Conservation (phyloP, 805 yeast genomes). For the Candida nitratophila region DNA sequence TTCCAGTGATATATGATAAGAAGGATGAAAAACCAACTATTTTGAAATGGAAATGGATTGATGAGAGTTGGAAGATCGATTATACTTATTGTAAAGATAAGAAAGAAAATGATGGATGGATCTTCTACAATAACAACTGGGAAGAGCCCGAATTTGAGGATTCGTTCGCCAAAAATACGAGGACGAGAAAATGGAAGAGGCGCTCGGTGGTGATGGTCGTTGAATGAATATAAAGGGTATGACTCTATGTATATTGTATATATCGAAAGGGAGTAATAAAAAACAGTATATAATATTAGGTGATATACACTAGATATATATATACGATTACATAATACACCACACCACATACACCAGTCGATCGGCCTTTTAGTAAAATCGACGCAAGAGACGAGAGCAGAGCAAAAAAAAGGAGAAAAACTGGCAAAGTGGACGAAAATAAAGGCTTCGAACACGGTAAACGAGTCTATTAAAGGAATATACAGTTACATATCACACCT, state of each 20-base stretch:
- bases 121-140: slow-evolving; percentile 49
- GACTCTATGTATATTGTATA: too few relatives aligned
- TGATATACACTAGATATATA: too few relatives aligned
- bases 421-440: neutral
- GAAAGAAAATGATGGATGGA: slow-evolving; percentile 43
- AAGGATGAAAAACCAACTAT: slow-evolving; percentile 11
- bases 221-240: neutral
- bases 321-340: too few relatives aligned
- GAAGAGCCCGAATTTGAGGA: slow-evolving; percentile 31
- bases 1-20: slow-evolving; percentile 29
- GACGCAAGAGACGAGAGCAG: too few relatives aligned
- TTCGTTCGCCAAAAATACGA: slow-evolving; percentile 42
- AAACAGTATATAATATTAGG: too few relatives aligned
- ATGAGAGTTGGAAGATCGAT: slow-evolving; percentile 43
- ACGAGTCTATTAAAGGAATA: too few relatives aligned
- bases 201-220: slow-evolving; percentile 27
- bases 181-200: slow-evolving; percentile 46
- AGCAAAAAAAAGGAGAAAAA: neutral
- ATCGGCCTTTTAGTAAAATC: too few relatives aligned
- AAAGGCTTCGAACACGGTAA: too few relatives aligned
- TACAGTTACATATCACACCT: neutral
- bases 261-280: too few relatives aligned
- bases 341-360: too few relatives aligned
- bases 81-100: slow-evolving; percentile 27
- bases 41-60: slow-evolving; percentile 54